These are phyloP conservation scores for Nicotiana knightiana DNA, from an alignment of 257 asterid genomes.

Conservation along the genomic window DNA sequence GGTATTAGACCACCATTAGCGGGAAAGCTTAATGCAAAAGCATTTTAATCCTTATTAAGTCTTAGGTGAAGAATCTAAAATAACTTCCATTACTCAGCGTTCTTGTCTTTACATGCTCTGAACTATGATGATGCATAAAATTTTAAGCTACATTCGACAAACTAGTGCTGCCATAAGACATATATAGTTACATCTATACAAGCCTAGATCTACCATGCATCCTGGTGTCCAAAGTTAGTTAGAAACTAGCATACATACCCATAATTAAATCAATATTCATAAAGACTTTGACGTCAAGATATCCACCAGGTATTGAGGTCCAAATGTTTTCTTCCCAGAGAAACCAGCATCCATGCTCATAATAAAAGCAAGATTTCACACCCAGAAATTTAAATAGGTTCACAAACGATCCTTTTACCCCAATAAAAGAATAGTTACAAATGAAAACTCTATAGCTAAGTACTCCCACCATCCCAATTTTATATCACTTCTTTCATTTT, in stretches of 20 bases:
- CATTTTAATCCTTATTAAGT: background rate
- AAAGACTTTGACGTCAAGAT: background rate
- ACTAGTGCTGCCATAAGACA: background rate
- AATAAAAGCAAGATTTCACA: background rate
- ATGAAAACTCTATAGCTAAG: background rate
- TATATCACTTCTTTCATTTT: background rate
- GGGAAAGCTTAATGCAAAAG: background rate
- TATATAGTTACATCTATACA: background rate
- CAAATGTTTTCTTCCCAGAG: background rate
- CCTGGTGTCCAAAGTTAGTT: background rate
- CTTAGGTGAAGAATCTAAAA: background rate
- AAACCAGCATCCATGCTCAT: background rate
- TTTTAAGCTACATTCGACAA: background rate
- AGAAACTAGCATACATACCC: background rate
- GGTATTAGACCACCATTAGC: background rate
- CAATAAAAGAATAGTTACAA: background rate
- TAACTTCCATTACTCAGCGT: background rate
- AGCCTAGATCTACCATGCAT: background rate
- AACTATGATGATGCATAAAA: background rate
- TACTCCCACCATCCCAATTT: background rate
- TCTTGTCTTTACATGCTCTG: background rate
- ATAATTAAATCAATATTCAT: background rate
- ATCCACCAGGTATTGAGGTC: background rate
- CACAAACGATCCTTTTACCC: background rate
- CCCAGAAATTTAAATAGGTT: conserved; percentile 4